These are phyloP conservation scores for Eucalyptus sp. DNA, from an alignment of 345 rosid species.

Conservation along the genomic window DNA sequence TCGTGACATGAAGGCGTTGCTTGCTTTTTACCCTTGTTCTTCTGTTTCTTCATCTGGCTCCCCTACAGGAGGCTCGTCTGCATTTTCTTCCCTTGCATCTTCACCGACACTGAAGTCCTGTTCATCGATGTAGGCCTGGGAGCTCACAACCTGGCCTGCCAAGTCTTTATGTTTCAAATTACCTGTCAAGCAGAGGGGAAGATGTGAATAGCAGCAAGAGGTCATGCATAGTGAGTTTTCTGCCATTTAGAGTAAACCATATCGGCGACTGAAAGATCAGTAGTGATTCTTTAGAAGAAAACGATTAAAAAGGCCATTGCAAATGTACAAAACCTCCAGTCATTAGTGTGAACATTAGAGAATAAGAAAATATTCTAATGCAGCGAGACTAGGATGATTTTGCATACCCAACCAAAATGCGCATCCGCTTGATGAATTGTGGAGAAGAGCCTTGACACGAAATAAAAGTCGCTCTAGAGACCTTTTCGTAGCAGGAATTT, in stretches of 20 bases:
- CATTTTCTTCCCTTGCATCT: slow-evolving; percentile 12
- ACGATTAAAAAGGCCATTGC: background rate
- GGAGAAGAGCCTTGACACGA: slow-evolving; percentile 76
- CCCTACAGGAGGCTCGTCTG: slow-evolving; percentile 5
- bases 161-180: slow-evolving; percentile 85
- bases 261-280: background rate
- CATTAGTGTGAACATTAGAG: background rate
- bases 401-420: slow-evolving; percentile 86
- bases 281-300: background rate
- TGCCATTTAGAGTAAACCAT: background rate
- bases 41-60: slow-evolving; percentile 6
- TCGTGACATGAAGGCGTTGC: background rate
- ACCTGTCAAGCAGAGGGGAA: slow-evolving; percentile 24
- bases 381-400: background rate
- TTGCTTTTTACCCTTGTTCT: background rate
- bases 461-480: slow-evolving; percentile 81
- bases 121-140: slow-evolving; percentile 61
- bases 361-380: background rate
- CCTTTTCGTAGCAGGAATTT: slow-evolving; percentile 69
- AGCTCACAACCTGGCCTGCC: slow-evolving; percentile 74
- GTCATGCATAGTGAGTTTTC: background rate
- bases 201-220: background rate
- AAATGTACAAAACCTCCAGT: background rate
- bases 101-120: slow-evolving; percentile 17
- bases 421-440: slow-evolving; percentile 50